Evolutionary conservation across 176 grass and related monocot species (phyloP).

Genomic region (Poa annua): DNA sequence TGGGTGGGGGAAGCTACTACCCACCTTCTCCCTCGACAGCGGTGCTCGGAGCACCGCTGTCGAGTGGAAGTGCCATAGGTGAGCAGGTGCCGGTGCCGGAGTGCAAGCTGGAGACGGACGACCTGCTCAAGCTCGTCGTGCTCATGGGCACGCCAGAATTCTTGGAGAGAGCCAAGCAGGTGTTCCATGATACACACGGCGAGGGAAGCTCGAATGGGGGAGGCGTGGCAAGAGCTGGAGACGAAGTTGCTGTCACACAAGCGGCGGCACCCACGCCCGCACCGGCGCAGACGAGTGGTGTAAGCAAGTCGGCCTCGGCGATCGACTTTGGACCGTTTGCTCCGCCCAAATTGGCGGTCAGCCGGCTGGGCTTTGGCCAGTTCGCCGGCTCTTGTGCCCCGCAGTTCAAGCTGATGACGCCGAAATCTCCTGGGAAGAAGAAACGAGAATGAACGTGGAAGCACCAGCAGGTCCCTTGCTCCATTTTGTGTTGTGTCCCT

Average conservation of each 20-base stretch:
- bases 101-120: slow-evolving; percentile 60
- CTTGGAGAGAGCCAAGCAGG: slow-evolving; percentile 46
- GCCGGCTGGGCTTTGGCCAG: slow-evolving; percentile 50
- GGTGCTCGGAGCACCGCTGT: background rate
- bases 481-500: background rate
- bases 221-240: background rate
- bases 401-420: slow-evolving; percentile 45
- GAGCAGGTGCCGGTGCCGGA: background rate
- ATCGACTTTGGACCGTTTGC: slow-evolving; percentile 36
- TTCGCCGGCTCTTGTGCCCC: slow-evolving; percentile 40
- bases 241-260: background rate
- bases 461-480: background rate
- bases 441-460: background rate
- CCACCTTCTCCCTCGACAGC: background rate
- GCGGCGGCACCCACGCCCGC: background rate
- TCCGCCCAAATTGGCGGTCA: slow-evolving; percentile 44
- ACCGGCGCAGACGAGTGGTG: background rate
- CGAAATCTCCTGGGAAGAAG: slow-evolving; percentile 31
- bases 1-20: background rate
- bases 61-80: background rate
- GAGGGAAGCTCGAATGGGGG: background rate
- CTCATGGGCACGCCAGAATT: slow-evolving; percentile 43
- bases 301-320: background rate
- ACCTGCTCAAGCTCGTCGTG: slow-evolving; percentile 50
- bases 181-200: background rate